Conservation (phyloP, 2,329 filamentous ascomycete species). For the Nannizziopsis barbatae region DNA sequence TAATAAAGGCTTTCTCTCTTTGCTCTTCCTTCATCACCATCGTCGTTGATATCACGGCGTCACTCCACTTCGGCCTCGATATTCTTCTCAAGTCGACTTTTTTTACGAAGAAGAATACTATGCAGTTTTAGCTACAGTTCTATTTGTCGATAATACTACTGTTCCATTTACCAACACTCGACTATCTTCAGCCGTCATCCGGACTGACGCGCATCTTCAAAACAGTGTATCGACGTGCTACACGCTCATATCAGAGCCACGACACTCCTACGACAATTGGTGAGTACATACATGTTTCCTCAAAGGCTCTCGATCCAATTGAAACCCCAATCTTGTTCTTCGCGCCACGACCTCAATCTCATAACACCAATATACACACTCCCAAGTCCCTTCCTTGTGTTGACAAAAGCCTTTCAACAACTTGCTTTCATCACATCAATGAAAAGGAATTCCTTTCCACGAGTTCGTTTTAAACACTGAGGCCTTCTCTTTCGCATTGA, state of each 20-base stretch:
- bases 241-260: background rate
- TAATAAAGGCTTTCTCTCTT: conserved; percentile 6
- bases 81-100: conserved; percentile 1
- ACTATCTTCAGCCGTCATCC: background rate
- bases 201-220: background rate
- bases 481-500: too few relatives aligned
- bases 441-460: background rate
- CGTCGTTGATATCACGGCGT: background rate
- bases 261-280: conserved; percentile 1
- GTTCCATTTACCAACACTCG: conserved; percentile 1
- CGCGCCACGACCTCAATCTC: too few relatives aligned
- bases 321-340: too few relatives aligned
- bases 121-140: conserved; percentile 4
- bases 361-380: too few relatives aligned
- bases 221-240: conserved; percentile 2
- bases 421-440: background rate
- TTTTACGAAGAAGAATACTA: conserved; percentile 3
- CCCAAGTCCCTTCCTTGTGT: background rate
- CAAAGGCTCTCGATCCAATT: too few relatives aligned
- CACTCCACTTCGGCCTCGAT: conserved; percentile 1
- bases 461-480: background rate
- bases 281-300: background rate
- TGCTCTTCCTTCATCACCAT: conserved; percentile 5
- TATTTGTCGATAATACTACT: conserved; percentile 8
- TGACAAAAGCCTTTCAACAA: conserved; percentile 5